Evolutionary conservation across 768 basidiomycete genomes (phyloP).

Genomic region (Termitomyces eurrhizus): DNA sequence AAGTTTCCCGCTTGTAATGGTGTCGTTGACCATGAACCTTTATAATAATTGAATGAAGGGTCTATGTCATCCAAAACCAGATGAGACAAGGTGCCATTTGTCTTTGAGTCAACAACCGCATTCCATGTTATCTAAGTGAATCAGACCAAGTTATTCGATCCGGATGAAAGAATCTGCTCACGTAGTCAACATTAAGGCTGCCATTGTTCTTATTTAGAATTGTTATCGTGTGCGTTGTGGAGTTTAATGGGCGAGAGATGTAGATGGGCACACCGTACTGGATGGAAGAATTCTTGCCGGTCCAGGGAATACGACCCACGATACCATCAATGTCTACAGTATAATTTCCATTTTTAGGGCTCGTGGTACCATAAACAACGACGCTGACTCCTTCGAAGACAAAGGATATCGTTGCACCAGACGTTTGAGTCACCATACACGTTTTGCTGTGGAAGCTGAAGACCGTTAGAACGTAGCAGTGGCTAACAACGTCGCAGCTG

Average conservation of each 20-base stretch:
- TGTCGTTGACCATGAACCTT: neutral
- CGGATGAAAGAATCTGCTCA: neutral
- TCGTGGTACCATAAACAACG: slow-evolving; percentile 3
- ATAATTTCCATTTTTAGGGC: slow-evolving; percentile 5
- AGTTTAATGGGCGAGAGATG: neutral
- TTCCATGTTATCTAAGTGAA: slow-evolving; percentile 6
- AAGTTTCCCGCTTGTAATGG: neutral
- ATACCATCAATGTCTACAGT: slow-evolving; percentile 2
- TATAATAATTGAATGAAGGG: neutral
- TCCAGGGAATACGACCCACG: neutral
- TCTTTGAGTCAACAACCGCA: neutral
- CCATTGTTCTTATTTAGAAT: neutral
- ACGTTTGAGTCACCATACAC: neutral
- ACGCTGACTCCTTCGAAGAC: slow-evolving; percentile 6
- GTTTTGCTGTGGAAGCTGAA: neutral
- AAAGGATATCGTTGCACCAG: slow-evolving; percentile 9
- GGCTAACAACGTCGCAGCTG: neutral
- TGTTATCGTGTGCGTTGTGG: neutral
- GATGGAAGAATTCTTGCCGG: neutral
- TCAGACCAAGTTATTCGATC: neutral
- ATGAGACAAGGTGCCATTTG: neutral
- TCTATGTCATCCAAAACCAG: slow-evolving; percentile 1
- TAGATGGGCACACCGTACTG: slow-evolving; percentile 3
- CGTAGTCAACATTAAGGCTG: slow-evolving; percentile 7
- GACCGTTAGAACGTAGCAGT: neutral